Evolutionary conservation across 176 grass and related monocot genomes (phyloP).

Genomic region (Sorghum bicolor): Sorghum_bicolor_NCBIv3 NC_012871.2:73451001-73451500

Average conservation of each 20-base stretch:
- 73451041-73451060: conserved; percentile 19
- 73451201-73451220: not conserved
- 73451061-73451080: conserved; percentile 19
- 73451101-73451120: conserved; percentile 13
- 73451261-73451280: not conserved
- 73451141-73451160: not conserved
- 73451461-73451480: not conserved
- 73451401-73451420: not conserved
- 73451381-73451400: not conserved
- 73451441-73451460: not conserved
- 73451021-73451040: conserved; percentile 25
- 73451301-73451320: not conserved
- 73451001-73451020: not conserved
- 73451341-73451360: not conserved
- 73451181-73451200: not conserved
- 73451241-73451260: not conserved
- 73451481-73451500: not conserved
- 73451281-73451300: not conserved
- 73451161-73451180: not conserved
- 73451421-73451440: not conserved
- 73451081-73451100: not conserved
- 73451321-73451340: not conserved
- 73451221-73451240: not conserved
- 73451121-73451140: conserved; percentile 4
- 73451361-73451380: not conserved